phyloP scores from a whole-genome alignment of 306 rosid genomes.

The Trifolium fragiferum region DNA sequence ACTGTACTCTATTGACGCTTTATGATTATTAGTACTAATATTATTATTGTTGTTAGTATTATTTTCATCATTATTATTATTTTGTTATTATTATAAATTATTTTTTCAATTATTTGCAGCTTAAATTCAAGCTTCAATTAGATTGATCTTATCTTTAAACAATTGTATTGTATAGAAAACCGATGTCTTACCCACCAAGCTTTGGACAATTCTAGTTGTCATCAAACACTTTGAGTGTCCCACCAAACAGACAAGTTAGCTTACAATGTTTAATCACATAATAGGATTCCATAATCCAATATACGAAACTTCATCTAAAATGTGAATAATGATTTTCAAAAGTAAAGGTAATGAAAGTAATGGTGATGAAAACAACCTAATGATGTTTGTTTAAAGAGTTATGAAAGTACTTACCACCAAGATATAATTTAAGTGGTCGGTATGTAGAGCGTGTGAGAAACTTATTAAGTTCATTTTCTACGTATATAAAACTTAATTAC shows the following conservation, averaged over 20 bases:
- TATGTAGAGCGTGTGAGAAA: no score
- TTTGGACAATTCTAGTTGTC: constrained; percentile 21
- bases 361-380: not conserved
- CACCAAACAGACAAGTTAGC: constrained; percentile 22
- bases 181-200: constrained; percentile 41
- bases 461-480: no score
- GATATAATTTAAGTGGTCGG: no score
- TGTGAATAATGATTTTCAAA: not conserved
- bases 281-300: constrained; percentile 18
- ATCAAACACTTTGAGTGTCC: constrained; percentile 26
- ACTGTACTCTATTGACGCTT: constrained; percentile 2
- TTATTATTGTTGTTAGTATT: not conserved
- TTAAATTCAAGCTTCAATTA: constrained; percentile 25
- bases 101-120: constrained; percentile 13
- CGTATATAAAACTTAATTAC: not conserved
- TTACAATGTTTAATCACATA: constrained; percentile 1
- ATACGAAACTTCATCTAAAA: constrained; percentile 11
- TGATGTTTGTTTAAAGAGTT: not conserved
- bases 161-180: constrained; percentile 20
- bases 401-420: not conserved
- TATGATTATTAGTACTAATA: not conserved
- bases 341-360: not conserved
- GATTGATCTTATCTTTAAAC: constrained; percentile 22
- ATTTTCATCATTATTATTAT: no score
- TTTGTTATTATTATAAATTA: no score